Conservation (phyloP, 495 filamentous ascomycete genomes). For the Durotheca rogersii region DNA sequence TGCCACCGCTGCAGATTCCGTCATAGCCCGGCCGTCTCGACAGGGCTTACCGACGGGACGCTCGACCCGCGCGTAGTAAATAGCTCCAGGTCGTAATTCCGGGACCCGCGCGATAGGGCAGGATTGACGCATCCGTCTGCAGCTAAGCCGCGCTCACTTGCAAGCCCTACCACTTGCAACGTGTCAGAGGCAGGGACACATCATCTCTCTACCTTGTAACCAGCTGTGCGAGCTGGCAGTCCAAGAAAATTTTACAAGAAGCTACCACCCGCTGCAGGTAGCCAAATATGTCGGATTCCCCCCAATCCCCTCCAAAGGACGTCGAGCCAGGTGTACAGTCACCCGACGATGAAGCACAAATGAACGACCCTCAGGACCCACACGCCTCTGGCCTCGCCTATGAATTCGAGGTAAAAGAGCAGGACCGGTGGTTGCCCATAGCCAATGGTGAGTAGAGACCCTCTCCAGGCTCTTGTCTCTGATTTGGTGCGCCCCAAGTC, state of each 20-base stretch:
- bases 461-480: conserved; percentile 49
- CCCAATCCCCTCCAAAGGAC: conserved; percentile 91
- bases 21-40: conserved; percentile 50
- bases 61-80: conserved; percentile 40
- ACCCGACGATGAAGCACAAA: conserved; percentile 75
- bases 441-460: conserved; percentile 85
- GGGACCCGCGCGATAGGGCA: conserved; percentile 43
- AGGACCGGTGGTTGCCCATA: conserved; percentile 99
- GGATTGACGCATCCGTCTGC: conserved; percentile 50
- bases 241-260: conserved; percentile 57
- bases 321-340: conserved; percentile 91
- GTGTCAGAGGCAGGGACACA: conserved; percentile 56
- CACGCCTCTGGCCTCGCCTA: conserved; percentile 61
- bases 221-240: conserved; percentile 55
- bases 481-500: conserved; percentile 53
- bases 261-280: conserved; percentile 64
- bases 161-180: conserved; percentile 55
- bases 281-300: conserved; percentile 91
- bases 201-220: conserved; percentile 47
- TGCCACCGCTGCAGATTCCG: conserved; percentile 43
- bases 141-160: conserved; percentile 50
- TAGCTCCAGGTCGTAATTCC: conserved; percentile 40
- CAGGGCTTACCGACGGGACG: conserved; percentile 39
- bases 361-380: conserved; percentile 62
- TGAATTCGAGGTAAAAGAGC: conserved; percentile 99